A percentile compares a stretch with the other conserved stretches of the same genome.
Conservation (phyloP, 192 early-diverging fungal genomes). For the Coemansia aciculifera region DNA sequence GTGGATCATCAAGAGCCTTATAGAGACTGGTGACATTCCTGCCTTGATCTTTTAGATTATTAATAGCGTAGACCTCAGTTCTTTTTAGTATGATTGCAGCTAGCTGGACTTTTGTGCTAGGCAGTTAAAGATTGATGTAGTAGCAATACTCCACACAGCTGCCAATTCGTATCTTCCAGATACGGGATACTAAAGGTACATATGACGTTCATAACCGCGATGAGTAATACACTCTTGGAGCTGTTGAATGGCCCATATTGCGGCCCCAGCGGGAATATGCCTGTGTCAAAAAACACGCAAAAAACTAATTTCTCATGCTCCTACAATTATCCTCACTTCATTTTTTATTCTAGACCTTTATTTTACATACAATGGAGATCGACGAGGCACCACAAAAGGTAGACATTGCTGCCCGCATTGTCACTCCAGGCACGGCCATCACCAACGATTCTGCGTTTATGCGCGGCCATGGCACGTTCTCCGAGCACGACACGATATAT, state of each 20-base stretch:
- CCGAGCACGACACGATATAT: conserved; percentile 67
- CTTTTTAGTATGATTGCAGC: too few relatives aligned
- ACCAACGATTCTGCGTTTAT: conserved; percentile 48
- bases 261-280: not conserved
- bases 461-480: conserved; percentile 86
- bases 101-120: too few relatives aligned
- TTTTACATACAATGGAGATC: conserved; percentile 28
- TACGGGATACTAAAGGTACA: not conserved
- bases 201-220: not conserved
- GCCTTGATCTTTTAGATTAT: too few relatives aligned
- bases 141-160: not conserved
- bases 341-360: not conserved
- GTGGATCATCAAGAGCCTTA: too few relatives aligned
- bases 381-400: conserved; percentile 18
- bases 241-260: not conserved
- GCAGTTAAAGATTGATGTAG: not conserved
- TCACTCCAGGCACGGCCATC: conserved; percentile 47
- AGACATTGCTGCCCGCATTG: conserved; percentile 36
- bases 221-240: not conserved
- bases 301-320: not conserved
- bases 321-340: not conserved
- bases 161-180: not conserved
- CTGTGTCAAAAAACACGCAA: not conserved
- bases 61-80: too few relatives aligned
- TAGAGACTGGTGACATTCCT: too few relatives aligned